Evolutionary conservation across 2,329 filamentous ascomycete genomes (phyloP), one percentile per base, ranked within the genome.

Genomic region (Chaetothyriales sp.): DNA sequence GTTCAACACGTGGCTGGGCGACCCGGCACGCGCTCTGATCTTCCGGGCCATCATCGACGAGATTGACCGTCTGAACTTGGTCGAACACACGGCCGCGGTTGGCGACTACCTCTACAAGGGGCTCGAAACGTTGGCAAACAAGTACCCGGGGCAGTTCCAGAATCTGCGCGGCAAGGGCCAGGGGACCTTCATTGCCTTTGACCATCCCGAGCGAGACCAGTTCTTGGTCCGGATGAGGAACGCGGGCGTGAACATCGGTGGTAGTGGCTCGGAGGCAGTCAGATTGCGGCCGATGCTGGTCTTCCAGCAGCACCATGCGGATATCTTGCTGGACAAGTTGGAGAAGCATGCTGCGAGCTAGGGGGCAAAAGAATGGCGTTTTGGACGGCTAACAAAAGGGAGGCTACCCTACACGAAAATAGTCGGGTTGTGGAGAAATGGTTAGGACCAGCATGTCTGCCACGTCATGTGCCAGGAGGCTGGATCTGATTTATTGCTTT

Each of bases 1-100:
- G 71, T 95, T 95, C 77, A 95, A 95, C 77, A 95, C 88, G 47
- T 95, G 89, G 89, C 94, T 95, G 84, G 89, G 89, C 63, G 89
- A 95, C 71, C 89, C 89, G 15, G 83, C 85, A 13, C 82, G 87
- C 54, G 87, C 85, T 15, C 73, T 95, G 54, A 77, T 95, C 59
- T 94, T 94, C 82, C 81, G 85, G 57, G 84, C 81, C 63, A 94
- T 95, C 70, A 79, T 90, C 65, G 71, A 85, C 53, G 88, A 95
- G 72, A 82, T 94, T 52, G 74, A 88, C 69, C 74, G 80, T 48
- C 74, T 86, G 52, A 78, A 84, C 62, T 77, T 95, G n/a, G 86
- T 95, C 49, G 74, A 80, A 64, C 76, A 88, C 70, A 94, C 89
- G 2, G 85, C 86, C 37, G 70, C 72, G 53, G 84, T 87, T 13